These are phyloP conservation scores for Aplosporella prunicola DNA, from an alignment of 2,329 filamentous ascomycete species.

Conservation along the genomic window DNA sequence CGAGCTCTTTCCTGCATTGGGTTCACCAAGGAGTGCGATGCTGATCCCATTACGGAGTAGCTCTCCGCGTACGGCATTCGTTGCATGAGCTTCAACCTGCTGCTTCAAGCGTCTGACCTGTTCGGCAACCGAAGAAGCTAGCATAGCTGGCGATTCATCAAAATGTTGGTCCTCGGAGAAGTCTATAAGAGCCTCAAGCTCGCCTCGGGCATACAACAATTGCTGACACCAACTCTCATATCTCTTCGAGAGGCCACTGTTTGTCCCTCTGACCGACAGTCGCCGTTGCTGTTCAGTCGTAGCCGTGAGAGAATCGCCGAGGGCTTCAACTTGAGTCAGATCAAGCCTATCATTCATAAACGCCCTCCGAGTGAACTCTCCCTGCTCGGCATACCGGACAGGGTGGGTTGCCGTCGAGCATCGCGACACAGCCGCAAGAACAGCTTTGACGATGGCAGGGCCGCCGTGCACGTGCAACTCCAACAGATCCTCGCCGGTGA, in stretches of 20 bases:
- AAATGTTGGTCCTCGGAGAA: constrained; percentile 98
- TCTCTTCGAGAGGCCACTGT: constrained; percentile 56
- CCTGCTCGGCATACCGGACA: constrained; percentile 84
- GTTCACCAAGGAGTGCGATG: constrained; percentile 78
- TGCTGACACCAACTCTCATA: constrained; percentile 78
- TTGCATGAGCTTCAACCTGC: constrained; percentile 59
- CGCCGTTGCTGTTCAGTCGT: constrained; percentile 89
- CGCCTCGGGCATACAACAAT: constrained; percentile 72
- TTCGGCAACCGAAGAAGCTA: constrained; percentile 58
- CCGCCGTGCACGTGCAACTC: constrained; percentile 95
- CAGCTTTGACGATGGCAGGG: constrained; percentile 75
- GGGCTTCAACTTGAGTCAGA: constrained; percentile 67
- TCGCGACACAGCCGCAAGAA: constrained; percentile 64
- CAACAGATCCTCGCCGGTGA: constrained; percentile 85
- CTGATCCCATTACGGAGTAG: constrained; percentile 76
- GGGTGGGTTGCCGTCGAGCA: constrained; percentile 25
- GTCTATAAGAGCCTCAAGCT: constrained; percentile 92
- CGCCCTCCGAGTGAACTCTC: constrained; percentile 88
- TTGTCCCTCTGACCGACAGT: constrained; percentile 70
- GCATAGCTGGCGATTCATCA: constrained; percentile 68
- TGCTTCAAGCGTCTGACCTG: constrained; percentile 54
- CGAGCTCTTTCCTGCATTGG: constrained; percentile 92
- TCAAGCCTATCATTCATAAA: constrained; percentile 82
- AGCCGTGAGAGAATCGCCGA: constrained; percentile 51
- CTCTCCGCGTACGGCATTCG: constrained; percentile 73